These are phyloP conservation scores for Grigorovia yakushimaensis DNA, from an alignment of 805 yeast species.

Conservation along the genomic window DNA sequence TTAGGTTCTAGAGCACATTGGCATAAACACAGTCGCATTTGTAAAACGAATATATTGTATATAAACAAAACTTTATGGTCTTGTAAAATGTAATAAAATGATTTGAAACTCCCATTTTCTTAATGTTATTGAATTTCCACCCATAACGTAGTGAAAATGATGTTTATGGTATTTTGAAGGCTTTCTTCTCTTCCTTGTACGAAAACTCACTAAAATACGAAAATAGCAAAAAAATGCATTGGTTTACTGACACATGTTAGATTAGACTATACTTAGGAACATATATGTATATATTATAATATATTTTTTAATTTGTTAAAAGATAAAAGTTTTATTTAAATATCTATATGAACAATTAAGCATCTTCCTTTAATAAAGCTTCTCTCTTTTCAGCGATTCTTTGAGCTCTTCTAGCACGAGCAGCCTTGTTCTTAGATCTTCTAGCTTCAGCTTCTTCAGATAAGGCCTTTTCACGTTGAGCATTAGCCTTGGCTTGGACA, in stretches of 20 bases:
- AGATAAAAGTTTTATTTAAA: background rate
- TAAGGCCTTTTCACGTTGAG: constrained; percentile 97
- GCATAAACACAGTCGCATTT: too few species aligned
- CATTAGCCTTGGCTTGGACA: constrained; percentile 99
- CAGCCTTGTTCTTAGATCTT: constrained; percentile 97
- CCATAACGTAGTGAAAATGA: too few species aligned
- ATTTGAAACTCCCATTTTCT: too few species aligned
- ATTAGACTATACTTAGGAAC: background rate
- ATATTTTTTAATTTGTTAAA: background rate
- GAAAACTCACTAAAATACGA: background rate
- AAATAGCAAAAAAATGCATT: too few species aligned
- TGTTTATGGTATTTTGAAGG: too few species aligned
- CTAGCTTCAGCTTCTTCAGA: constrained; percentile 99
- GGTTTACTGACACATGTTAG: background rate
- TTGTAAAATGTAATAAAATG: too few species aligned
- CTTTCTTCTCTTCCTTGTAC: too few species aligned
- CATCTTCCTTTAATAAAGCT: constrained; percentile 74
- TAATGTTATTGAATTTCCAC: too few species aligned
- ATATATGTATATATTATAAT: background rate
- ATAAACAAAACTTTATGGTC: too few species aligned
- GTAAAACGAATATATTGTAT: too few species aligned
- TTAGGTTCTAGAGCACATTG: too few species aligned
- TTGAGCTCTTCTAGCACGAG: constrained; percentile 97
- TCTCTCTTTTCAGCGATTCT: constrained; percentile 96
- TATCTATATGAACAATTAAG: constrained; percentile 21